Evolutionary conservation across 345 rosid species (phyloP), one percentile per base, ranked within the genome.

Genomic region (Syzygium grande): DNA sequence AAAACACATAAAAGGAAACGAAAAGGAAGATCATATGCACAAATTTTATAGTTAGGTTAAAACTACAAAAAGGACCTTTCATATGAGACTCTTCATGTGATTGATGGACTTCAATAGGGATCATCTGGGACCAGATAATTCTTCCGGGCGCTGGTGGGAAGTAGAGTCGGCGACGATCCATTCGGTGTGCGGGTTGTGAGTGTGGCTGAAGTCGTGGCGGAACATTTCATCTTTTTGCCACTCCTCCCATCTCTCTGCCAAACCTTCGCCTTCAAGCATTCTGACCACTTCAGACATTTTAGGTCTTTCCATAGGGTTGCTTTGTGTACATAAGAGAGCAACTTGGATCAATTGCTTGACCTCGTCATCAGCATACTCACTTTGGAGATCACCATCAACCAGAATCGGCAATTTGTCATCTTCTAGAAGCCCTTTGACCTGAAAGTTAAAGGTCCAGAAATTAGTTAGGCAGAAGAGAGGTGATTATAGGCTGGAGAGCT

Each of bases 261-360:
- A 93, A 27, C 98, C 97, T 59, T 95, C 98, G 3, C 99, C 99
- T 92, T 97, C 99, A 29, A 97, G 94, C 99, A 96, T 97, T 88
- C 97, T 95, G 13, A 97, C 99, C 25, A 96, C 99, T 55, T 97
- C 99, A 0, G 97, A 93, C 99, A 97, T 97, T 92, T 95, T 96
- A 1, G 98, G 99, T 30, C 99, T 92, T 89, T 95, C 99, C 96
- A 91, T 30, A 23, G 98, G 93, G 41, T 96, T 89, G 87, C 94
- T 90, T 53, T 96, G 98, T 17, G 98, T 96, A 90, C 99, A 97
- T 61, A 97, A 91, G 49, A 97, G 93, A 85, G 99, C 98, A 87
- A 96, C 95, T 87, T 97, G 99, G 88, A 97, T 97, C 86, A 95
- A 91, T 79, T 95, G 92, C 92, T 95, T 98, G 88, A 95, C 98